Conservation (phyloP, 2,329 filamentous ascomycete species). For the Pseudogymnoascus sp. region DNA sequence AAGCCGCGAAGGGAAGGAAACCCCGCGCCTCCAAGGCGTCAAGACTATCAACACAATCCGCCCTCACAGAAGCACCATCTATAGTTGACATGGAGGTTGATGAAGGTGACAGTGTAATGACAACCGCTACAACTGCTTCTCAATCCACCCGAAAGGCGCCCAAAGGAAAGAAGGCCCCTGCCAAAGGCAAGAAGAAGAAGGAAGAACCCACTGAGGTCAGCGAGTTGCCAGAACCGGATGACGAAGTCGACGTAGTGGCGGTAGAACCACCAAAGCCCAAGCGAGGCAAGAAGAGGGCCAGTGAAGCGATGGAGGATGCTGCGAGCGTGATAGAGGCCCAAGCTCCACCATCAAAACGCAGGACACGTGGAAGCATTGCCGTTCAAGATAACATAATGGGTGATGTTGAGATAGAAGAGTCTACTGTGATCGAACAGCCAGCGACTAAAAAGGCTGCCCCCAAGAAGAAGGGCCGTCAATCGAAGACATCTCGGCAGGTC, state of each 20-base stretch:
- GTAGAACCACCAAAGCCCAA: slow-evolving; percentile 17
- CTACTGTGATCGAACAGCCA: slow-evolving; percentile 41
- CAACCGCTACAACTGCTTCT: slow-evolving; percentile 52
- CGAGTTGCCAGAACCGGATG: slow-evolving; percentile 27
- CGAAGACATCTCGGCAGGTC: slow-evolving; percentile 39
- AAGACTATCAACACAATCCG: slow-evolving; percentile 54
- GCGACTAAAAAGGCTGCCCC: slow-evolving; percentile 46
- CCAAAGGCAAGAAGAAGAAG: slow-evolving; percentile 47
- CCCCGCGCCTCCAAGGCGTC: slow-evolving; percentile 61
- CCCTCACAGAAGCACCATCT: slow-evolving; percentile 45
- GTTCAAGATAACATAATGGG: slow-evolving; percentile 14
- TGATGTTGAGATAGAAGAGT: slow-evolving; percentile 31
- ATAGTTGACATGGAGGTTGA: slow-evolving; percentile 36
- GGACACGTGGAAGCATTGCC: slow-evolving; percentile 38
- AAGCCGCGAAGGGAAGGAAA: slow-evolving; percentile 42
- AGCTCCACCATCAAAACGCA: slow-evolving; percentile 31
- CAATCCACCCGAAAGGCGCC: slow-evolving; percentile 44
- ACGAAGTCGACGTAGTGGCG: slow-evolving; percentile 27
- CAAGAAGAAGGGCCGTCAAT: slow-evolving; percentile 41
- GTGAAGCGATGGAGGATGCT: slow-evolving; percentile 42
- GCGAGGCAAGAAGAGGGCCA: slow-evolving; percentile 55
- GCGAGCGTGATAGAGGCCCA: slow-evolving; percentile 20
- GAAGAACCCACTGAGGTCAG: slow-evolving; percentile 45
- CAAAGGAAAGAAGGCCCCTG: slow-evolving; percentile 48
- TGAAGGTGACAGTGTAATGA: slow-evolving; percentile 52